Evolutionary conservation across 2,329 filamentous ascomycete species (phyloP).

Genomic region (Aspergillus pseudoglaucus): DNA sequence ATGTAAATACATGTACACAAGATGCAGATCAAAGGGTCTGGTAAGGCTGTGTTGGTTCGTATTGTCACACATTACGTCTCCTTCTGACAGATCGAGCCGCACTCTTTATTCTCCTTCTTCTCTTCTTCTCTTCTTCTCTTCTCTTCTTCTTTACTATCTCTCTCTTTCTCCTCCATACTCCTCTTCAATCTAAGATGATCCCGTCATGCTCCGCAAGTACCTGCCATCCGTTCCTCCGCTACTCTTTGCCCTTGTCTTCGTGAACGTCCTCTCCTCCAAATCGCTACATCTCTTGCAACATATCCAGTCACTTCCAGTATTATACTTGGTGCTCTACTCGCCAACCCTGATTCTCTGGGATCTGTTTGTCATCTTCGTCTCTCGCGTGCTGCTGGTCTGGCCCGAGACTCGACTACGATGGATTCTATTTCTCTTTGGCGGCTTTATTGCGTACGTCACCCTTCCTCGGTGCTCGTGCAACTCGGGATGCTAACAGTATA

Average conservation of each 20-base stretch:
- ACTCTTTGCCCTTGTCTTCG: constrained; percentile 25
- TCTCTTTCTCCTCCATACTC: neutral
- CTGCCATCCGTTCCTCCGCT: constrained; percentile 17
- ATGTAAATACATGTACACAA: too few relatives aligned
- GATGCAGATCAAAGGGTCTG: neutral
- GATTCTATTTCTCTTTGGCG: constrained; percentile 17
- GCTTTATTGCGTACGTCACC: constrained; percentile 23
- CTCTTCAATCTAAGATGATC: constrained; percentile 13
- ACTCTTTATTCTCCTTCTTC: neutral
- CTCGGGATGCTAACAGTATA: constrained; percentile 7
- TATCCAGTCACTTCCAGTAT: constrained; percentile 23
- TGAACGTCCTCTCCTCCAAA: constrained; percentile 29
- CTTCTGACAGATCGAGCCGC: neutral
- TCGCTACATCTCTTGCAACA: constrained; percentile 29
- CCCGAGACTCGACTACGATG: constrained; percentile 19
- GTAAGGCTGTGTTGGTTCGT: neutral
- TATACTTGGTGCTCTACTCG: constrained; percentile 30
- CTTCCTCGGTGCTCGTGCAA: neutral
- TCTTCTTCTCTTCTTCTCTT: neutral
- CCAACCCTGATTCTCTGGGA: constrained; percentile 34
- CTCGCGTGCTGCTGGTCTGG: constrained; percentile 22
- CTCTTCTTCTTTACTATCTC: neutral
- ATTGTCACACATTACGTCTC: neutral
- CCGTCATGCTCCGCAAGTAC: constrained; percentile 8
- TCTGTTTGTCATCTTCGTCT: constrained; percentile 24